phyloP scores from a whole-genome alignment of 768 basidiomycete genomes.

The Pisolithus microcarpus region DNA sequence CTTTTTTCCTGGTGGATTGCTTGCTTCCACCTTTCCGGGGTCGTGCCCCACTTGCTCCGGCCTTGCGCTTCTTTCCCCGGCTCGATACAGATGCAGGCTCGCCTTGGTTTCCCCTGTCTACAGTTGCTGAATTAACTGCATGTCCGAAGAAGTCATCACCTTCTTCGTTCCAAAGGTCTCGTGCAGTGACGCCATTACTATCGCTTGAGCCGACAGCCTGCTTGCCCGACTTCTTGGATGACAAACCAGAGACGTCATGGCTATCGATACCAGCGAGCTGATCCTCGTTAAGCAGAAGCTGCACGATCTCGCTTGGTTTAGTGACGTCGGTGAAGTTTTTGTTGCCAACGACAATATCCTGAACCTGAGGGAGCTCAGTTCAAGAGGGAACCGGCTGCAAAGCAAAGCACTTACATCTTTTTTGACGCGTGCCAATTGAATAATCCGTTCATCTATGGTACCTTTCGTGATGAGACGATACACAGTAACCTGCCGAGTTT shows the following conservation, averaged over 20 bases:
- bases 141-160: conserved; percentile 84
- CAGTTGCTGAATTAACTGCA: conserved; percentile 21
- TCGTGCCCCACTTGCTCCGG: conserved; percentile 15
- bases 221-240: conserved; percentile 31
- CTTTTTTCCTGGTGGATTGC: conserved; percentile 25
- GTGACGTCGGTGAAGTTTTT: conserved; percentile 90
- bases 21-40: conserved; percentile 29
- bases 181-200: conserved; percentile 33
- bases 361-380: conserved; percentile 51
- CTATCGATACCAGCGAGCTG: conserved; percentile 71
- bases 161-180: conserved; percentile 81
- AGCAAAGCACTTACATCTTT: conserved; percentile 65
- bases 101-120: conserved; percentile 27
- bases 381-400: neutral
- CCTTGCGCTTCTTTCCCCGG: conserved; percentile 31
- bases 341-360: conserved; percentile 98
- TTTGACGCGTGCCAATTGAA: conserved; percentile 92
- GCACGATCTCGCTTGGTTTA: conserved; percentile 95
- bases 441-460: conserved; percentile 94
- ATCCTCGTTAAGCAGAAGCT: conserved; percentile 88
- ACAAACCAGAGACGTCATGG: conserved; percentile 31
- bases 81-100: conserved; percentile 15
- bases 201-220: conserved; percentile 25
- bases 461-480: conserved; percentile 91
- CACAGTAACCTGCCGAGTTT: conserved; percentile 95